Percentiles rank a stretch among this genome's conserved stretches.
These are phyloP conservation scores for Boletus sensibilis DNA, from an alignment of 768 basidiomycete species.

Conservation along the genomic window DNA sequence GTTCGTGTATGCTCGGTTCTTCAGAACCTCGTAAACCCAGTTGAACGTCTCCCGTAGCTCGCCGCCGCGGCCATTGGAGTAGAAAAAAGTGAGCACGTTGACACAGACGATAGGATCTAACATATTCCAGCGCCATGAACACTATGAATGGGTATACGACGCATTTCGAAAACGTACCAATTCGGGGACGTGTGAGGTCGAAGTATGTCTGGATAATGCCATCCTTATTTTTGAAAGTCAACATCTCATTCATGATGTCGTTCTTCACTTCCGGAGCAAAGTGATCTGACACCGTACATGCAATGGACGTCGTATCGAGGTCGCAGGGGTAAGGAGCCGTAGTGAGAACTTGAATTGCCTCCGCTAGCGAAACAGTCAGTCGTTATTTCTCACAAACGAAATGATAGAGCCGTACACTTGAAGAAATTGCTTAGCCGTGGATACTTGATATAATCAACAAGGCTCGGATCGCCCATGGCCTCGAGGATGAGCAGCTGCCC, in stretches of 20 bases:
- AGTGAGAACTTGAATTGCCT: constrained; percentile 5
- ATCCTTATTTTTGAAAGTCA: constrained; percentile 15
- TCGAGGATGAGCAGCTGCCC: constrained; percentile 23
- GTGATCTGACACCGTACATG: constrained; percentile 19
- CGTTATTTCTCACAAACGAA: background rate
- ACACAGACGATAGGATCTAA: constrained; percentile 21
- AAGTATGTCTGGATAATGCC: constrained; percentile 24
- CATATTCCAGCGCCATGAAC: background rate
- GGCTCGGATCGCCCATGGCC: constrained; percentile 14
- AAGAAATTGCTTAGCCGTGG: constrained; percentile 24
- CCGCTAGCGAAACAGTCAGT: constrained; percentile 9
- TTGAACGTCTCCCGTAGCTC: constrained; percentile 22
- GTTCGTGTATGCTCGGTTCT: constrained; percentile 21
- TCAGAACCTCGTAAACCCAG: constrained; percentile 20
- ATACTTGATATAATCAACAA: constrained; percentile 19
- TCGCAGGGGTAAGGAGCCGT: constrained; percentile 16
- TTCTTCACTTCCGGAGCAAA: constrained; percentile 14
- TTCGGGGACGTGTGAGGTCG: constrained; percentile 19
- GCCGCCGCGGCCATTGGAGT: constrained; percentile 18
- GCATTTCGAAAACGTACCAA: constrained; percentile 11
- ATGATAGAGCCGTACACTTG: constrained; percentile 5
- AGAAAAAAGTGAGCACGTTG: constrained; percentile 22
- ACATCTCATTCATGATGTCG: constrained; percentile 24
- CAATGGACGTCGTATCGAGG: constrained; percentile 20
- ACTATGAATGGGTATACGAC: background rate